Evolutionary conservation across 257 asterid species (phyloP), one percentile per base, ranked within the genome.

Genomic region (Penstemon newberryi): DNA sequence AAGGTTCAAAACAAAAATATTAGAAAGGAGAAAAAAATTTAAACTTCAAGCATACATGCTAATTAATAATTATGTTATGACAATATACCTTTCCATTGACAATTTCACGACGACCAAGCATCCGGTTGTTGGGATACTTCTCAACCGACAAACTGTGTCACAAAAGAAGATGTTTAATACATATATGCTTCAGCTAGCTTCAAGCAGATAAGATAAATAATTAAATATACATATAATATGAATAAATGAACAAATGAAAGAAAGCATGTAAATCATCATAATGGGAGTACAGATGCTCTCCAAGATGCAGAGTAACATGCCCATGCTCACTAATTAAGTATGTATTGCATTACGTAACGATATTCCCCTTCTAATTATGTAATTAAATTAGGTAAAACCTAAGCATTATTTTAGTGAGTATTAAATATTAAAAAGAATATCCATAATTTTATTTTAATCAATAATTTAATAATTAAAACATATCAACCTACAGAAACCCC

Each of bases 31-130:
- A 62, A 11, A 7, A 56, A 62, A 59, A 7, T n/a, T 37, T 25
- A 75, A 76, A 37, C 11, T 66, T 66, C 43, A 61, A 47, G 43
- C 60, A 59, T 45, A 62, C 61, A 66, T 50, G 73, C 72, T 65
- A 59, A 73, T 46, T 44, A 46, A 47, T 60, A 44, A 47, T 51
- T 64, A 53, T 37, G 19, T 33, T 60, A 69, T 58, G 40, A 62
- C 67, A 10, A 60, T 57, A 43, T 90, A 93, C 99, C 95, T 93
- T 82, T 74, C 97, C 99, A 78, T 84, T 11, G 47, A 80, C 83
- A 58, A 84, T 58, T 70, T 90, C 92, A 66, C 95, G 91, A 56
- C 78, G 85, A 46, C 99, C 97, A 79, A 93, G 99, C 99, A 93
- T 93, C 51, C 33, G 80, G 74, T 88, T 93, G 51, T 89, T 70